Evolutionary conservation across 2,329 filamentous ascomycete genomes (phyloP).

Genomic region (Colletotrichum tropicale): DNA sequence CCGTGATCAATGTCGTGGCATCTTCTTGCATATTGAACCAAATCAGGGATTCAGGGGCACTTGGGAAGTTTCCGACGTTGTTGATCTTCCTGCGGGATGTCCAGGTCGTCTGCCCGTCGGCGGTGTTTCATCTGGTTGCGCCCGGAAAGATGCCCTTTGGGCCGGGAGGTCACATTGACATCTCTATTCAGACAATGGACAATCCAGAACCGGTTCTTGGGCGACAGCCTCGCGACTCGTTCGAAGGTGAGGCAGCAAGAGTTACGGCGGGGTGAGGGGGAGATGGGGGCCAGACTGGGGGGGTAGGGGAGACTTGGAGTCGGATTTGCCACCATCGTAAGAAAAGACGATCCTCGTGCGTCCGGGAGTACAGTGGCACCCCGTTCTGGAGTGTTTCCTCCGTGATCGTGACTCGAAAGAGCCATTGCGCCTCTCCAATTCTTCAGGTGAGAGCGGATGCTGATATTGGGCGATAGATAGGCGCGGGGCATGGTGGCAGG

Average conservation of each 20-base stretch:
- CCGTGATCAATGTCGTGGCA: background rate
- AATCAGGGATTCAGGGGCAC: background rate
- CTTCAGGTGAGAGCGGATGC: background rate
- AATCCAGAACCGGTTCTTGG: background rate
- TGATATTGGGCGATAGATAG: background rate
- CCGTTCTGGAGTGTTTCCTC: background rate
- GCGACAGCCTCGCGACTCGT: background rate
- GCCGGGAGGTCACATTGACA: background rate
- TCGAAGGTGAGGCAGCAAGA: background rate
- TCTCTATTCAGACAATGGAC: background rate
- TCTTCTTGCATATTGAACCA: background rate
- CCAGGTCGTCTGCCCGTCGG: background rate
- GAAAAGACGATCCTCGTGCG: background rate
- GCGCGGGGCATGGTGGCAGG: background rate
- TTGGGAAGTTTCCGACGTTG: background rate
- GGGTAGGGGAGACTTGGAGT: background rate
- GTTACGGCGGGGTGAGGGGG: background rate
- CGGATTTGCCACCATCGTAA: conserved; percentile 3
- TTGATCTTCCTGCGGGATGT: background rate
- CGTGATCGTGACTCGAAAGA: background rate
- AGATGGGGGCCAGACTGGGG: background rate
- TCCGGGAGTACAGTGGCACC: background rate
- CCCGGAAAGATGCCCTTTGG: background rate
- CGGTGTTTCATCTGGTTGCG: background rate
- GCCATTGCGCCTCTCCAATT: background rate